Base-by-base conservation (phyloP, 768 basidiomycete genomes). In the Tricholoma sp. region DNA sequence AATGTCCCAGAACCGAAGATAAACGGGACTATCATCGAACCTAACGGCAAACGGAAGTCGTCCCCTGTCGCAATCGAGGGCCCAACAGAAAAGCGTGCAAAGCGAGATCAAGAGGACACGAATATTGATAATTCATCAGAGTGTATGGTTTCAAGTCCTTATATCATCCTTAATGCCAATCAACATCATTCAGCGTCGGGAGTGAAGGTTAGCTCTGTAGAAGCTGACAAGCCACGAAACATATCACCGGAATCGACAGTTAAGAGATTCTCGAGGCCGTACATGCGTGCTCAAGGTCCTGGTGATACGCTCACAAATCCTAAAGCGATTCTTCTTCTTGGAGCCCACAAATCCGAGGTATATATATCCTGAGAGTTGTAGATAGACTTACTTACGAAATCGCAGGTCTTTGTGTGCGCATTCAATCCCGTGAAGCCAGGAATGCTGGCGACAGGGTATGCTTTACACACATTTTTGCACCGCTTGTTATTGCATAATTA, bases 381-480 rank as follows among this genome's bases (percentile, higher is more conserved):
- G 32, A 22, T 18, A 45, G 50, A 18, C 49, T 49, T 37, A 50
- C 21, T 46, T 27, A 22, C 19, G 31, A 59, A 39, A 54, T 27
- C 54, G 22, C 55, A 91, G 89, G 88, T 93, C 6, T 93, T 91
- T 55, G 84, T 89, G 5, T 89, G 88, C 55, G 82, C 86, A 4
- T 93, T 88, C 78, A 92, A 89, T 70, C 89, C 91, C 11, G 75
- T 71, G 35, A 73, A 79, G 32, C 74, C 74, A 29, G 76, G 80
- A 37, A 64, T 84, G n/a, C 71, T 93, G 16, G 88, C 88, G 19
- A 84, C 89, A 27, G 91, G 91, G 89, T 90, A 69, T 59, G 82
- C 63, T 39, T 51, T 50, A 34, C 57, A 9, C n/a, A 50, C n/a
- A n/a, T n/a, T 57, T 11, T 50, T 10, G n/a, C 3, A 31, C n/a